Evolutionary conservation across 2,329 filamentous ascomycete species (phyloP).

Genomic region (Colletotrichum camelliae): DNA sequence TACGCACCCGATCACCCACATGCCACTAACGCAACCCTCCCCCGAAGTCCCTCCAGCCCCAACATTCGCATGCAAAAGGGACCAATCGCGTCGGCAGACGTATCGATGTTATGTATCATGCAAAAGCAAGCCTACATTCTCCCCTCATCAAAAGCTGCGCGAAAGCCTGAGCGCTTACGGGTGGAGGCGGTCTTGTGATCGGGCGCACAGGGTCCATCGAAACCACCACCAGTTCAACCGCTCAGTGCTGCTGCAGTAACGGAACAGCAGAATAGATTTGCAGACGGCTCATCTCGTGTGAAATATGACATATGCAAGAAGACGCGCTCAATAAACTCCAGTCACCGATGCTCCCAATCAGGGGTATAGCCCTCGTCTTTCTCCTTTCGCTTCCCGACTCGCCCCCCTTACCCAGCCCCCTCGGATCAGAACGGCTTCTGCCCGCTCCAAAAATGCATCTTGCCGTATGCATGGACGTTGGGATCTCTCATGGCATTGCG

Average conservation of each 20-base stretch:
- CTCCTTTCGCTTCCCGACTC: background rate
- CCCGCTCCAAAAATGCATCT: constrained; percentile 49
- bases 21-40: background rate
- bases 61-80: background rate
- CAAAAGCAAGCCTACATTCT: background rate
- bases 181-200: background rate
- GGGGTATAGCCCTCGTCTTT: background rate
- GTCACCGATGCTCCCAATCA: background rate
- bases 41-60: background rate
- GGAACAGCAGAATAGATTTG: background rate
- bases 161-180: background rate
- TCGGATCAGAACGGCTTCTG: constrained; percentile 37
- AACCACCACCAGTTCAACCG: background rate
- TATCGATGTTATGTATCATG: background rate
- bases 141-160: background rate
- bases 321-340: background rate
- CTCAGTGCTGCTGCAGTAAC: background rate
- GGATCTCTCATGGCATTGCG: constrained; percentile 31
- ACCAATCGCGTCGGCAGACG: background rate
- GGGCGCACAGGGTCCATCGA: background rate
- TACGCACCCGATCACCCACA: background rate
- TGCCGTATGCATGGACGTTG: constrained; percentile 35
- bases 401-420: no score
- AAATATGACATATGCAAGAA: background rate
- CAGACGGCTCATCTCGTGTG: background rate